Percentiles rank a stretch among this genome's conserved stretches.
These are phyloP conservation scores for Cladosporium cucumerinum DNA, from an alignment of 2,329 filamentous ascomycete species.

Conservation along the genomic window DNA sequence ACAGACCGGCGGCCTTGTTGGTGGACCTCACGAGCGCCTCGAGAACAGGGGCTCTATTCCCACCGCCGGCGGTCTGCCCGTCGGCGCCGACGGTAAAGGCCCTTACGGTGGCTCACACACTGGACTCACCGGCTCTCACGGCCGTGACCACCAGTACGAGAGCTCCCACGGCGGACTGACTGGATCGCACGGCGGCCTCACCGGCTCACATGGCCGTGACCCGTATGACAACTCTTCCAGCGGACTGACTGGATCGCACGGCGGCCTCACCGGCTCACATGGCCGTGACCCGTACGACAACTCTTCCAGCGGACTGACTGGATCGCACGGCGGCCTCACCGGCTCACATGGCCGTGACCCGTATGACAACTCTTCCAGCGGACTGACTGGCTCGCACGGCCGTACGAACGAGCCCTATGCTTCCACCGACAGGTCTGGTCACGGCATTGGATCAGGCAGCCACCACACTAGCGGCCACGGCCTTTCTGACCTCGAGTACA, in stretches of 20 bases:
- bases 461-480: neutral
- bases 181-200: neutral
- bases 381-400: neutral
- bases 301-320: neutral
- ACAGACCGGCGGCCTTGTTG: conserved; percentile 7
- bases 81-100: neutral
- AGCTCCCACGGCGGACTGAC: neutral
- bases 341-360: neutral
- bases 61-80: conserved; percentile 3
- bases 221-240: neutral
- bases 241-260: neutral
- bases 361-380: neutral
- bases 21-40: conserved; percentile 6
- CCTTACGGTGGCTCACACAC: neutral
- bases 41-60: conserved; percentile 8
- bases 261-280: neutral
- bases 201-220: neutral
- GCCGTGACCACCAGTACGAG: neutral
- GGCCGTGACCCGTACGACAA: neutral
- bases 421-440: neutral
- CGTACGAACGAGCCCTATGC: neutral
- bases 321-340: neutral
- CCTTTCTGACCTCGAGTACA: neutral
- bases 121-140: neutral
- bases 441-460: neutral